These are phyloP conservation scores for Davidsoniella virescens DNA, from an alignment of 2,329 filamentous ascomycete species.

Conservation along the genomic window DNA sequence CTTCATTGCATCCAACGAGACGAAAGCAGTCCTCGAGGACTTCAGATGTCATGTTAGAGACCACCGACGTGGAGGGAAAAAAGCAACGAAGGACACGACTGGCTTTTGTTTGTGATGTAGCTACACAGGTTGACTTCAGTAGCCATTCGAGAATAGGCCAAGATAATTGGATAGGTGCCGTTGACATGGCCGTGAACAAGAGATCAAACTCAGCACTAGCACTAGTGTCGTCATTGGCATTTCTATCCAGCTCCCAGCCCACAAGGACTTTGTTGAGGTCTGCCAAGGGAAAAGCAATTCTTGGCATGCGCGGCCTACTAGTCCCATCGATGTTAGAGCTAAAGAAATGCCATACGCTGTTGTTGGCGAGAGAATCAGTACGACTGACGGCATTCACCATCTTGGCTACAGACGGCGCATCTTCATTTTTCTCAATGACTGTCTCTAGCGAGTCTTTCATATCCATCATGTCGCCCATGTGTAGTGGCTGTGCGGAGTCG, in stretches of 20 bases:
- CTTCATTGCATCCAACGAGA: constrained; percentile 7
- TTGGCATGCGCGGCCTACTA: background rate
- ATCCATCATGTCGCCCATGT: background rate
- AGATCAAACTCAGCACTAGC: background rate
- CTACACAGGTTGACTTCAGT: constrained; percentile 35
- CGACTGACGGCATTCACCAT: constrained; percentile 8
- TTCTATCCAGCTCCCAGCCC: constrained; percentile 16
- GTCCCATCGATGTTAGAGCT: background rate
- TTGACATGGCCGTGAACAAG: background rate
- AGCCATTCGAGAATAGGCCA: constrained; percentile 54
- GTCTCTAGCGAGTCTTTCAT: constrained; percentile 5
- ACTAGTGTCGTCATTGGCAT: background rate
- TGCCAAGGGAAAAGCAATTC: background rate
- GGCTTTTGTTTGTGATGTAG: background rate
- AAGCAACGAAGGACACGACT: constrained; percentile 3
- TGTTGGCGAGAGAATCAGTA: background rate
- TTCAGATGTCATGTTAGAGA: background rate
- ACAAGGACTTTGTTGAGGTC: constrained; percentile 25
- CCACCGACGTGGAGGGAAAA: background rate
- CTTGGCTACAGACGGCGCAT: constrained; percentile 12
- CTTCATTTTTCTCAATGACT: constrained; percentile 8
- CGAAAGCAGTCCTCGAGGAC: constrained; percentile 6
- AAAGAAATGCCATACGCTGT: constrained; percentile 8
- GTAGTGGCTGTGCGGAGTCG: background rate
- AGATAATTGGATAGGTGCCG: constrained; percentile 26